A percentile compares a stretch with the other conserved stretches of the same genome.
Evolutionary conservation across 23 red algal species (phyloP).

Genomic region (Chondrus crispus): DNA sequence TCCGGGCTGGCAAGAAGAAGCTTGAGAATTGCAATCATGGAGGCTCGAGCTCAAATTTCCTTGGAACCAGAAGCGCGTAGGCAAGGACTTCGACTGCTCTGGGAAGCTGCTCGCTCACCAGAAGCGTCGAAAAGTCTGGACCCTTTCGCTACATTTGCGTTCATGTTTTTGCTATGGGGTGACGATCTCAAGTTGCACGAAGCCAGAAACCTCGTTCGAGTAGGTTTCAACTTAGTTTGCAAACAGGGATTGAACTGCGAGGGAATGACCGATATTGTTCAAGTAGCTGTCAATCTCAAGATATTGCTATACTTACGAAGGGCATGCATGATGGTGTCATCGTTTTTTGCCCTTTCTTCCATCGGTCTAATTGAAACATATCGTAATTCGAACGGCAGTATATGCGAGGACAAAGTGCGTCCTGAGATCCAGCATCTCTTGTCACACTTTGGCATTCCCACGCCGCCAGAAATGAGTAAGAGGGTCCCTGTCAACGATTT

Average conservation of each 20-base stretch:
- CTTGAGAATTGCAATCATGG: neutral
- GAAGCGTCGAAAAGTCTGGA: neutral
- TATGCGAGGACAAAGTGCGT: too few relatives aligned
- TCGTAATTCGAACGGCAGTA: too few relatives aligned
- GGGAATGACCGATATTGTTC: too few relatives aligned
- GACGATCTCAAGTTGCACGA: neutral
- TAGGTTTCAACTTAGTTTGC: neutral
- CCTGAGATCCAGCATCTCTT: neutral
- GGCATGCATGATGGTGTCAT: too few relatives aligned
- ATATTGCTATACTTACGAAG: too few relatives aligned
- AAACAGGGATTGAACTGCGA: too few relatives aligned
- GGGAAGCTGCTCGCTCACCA: neutral
- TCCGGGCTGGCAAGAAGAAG: neutral
- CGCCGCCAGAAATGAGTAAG: neutral
- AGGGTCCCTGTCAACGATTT: too few relatives aligned
- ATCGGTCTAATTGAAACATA: too few relatives aligned
- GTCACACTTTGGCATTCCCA: neutral
- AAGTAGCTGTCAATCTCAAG: too few relatives aligned
- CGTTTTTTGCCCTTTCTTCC: too few relatives aligned
- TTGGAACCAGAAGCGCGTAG: neutral
- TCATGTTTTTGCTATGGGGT: neutral
- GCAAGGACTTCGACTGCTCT: neutral
- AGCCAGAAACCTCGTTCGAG: neutral
- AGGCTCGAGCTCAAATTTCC: neutral
- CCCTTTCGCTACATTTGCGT: neutral